Conservation (phyloP, 257 asterid species). For the Apocynum venetum region DNA sequence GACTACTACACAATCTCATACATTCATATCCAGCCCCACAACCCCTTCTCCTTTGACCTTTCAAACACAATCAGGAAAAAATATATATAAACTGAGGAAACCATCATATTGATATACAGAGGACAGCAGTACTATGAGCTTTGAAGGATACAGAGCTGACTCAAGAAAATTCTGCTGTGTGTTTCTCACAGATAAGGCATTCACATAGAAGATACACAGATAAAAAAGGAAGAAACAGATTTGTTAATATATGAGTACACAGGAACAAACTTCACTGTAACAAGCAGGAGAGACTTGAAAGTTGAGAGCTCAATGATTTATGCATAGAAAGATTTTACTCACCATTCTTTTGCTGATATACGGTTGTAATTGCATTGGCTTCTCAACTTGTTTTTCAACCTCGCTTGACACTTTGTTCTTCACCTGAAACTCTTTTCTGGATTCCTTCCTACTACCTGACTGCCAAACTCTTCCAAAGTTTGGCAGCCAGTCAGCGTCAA, state of each 20-base stretch:
- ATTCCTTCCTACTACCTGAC: conserved; percentile 81
- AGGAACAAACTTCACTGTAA: too few relatives aligned
- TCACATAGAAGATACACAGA: too few relatives aligned
- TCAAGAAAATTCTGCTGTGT: too few relatives aligned
- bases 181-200: too few relatives aligned
- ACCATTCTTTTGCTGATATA: conserved; percentile 91
- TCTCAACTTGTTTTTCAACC: conserved; percentile 41
- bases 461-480: conserved; percentile 97
- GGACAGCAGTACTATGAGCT: not conserved
- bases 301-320: too few relatives aligned
- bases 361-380: conserved; percentile 56
- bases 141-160: too few relatives aligned
- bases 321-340: conserved; percentile 9
- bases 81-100: not conserved
- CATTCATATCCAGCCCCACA: not conserved
- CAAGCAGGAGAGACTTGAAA: too few relatives aligned
- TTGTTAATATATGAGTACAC: too few relatives aligned
- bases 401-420: conserved; percentile 36
- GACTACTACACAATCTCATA: not conserved
- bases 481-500: conserved; percentile 84
- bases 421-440: conserved; percentile 65
- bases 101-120: not conserved
- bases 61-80: not conserved
- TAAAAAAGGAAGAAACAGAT: too few relatives aligned
- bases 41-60: not conserved